Conservation (phyloP, 306 rosid species). For the Sindora glabra region DNA sequence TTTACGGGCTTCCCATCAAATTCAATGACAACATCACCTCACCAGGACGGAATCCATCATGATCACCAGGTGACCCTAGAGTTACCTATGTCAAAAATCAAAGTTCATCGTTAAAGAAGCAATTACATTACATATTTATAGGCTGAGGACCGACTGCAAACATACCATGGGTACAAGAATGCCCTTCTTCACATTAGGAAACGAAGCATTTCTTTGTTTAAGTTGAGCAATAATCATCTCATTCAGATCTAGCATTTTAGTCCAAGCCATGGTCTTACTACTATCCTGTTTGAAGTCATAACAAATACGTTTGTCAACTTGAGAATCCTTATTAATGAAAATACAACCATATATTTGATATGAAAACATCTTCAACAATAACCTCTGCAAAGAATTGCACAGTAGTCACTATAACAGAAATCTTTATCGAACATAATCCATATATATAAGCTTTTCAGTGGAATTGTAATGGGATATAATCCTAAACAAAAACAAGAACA, state of each 20-base stretch:
- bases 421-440: no score
- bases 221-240: slow-evolving; percentile 67
- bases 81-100: slow-evolving; percentile 52
- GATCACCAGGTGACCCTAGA: slow-evolving; percentile 80
- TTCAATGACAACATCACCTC: slow-evolving; percentile 72
- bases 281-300: slow-evolving; percentile 53
- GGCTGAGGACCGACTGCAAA: background rate
- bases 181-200: slow-evolving; percentile 69
- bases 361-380: background rate
- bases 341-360: background rate
- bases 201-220: slow-evolving; percentile 50
- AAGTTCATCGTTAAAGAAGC: no score
- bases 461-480: background rate
- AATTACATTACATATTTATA: no score
- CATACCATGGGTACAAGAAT: slow-evolving; percentile 76
- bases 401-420: no score
- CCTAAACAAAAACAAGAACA: background rate
- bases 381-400: no score
- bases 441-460: background rate
- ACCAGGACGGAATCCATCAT: slow-evolving; percentile 71
- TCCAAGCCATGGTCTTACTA: slow-evolving; percentile 92
- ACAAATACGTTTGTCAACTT: slow-evolving; percentile 1
- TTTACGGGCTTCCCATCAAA: slow-evolving; percentile 74
- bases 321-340: background rate
- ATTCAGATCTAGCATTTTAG: slow-evolving; percentile 80